A percentile compares a stretch with the other conserved stretches of the same genome.
These are phyloP conservation scores for Leucosporidium yakuticum DNA, from an alignment of 768 basidiomycete genomes.

Conservation along the genomic window DNA sequence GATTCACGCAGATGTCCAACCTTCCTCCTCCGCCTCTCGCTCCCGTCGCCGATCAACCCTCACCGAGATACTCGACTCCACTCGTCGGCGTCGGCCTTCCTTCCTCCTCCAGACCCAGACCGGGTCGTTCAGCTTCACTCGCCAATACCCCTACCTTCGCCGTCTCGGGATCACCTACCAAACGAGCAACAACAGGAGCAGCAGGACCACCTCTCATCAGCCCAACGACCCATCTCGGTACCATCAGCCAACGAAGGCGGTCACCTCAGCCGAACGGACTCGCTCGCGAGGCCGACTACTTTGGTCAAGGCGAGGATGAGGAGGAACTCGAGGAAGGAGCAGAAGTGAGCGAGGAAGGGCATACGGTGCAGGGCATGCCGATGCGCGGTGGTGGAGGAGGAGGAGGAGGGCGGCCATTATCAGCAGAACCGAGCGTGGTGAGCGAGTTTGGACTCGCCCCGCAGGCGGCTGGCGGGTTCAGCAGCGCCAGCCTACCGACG, in stretches of 20 bases:
- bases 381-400: no score
- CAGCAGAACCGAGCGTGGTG: background rate
- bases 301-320: background rate
- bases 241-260: conserved; percentile 20
- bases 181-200: background rate
- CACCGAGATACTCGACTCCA: no score
- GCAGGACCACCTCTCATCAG: background rate
- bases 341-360: background rate
- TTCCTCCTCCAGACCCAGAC: background rate
- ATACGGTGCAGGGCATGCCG: no score
- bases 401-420: no score
- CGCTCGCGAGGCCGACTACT: background rate
- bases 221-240: conserved; percentile 10
- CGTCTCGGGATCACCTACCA: no score
- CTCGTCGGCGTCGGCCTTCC: no score
- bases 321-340: background rate
- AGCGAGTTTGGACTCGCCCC: background rate
- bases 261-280: background rate
- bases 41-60: no score
- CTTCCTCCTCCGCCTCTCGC: no score
- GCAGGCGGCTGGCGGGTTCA: background rate
- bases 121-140: background rate
- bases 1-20: no score
- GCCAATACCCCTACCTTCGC: conserved; percentile 8
- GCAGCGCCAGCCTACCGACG: conserved; percentile 15